These are phyloP conservation scores for Oenanthe javanica DNA, from an alignment of 140 eudicot genomes.

Conservation along the genomic window DNA sequence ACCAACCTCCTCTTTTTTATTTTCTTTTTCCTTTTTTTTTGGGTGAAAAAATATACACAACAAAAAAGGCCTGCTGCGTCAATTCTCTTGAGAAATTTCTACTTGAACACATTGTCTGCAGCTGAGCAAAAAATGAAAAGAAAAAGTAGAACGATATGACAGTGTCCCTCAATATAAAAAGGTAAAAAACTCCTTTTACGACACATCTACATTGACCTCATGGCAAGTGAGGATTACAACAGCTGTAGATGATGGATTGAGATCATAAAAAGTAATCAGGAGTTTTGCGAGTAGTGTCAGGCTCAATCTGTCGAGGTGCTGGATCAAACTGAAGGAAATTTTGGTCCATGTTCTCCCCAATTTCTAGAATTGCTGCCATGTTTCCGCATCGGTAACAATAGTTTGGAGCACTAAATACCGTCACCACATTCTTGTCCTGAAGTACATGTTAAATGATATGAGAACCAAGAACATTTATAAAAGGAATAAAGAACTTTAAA, in stretches of 20 bases:
- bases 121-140: conserved; percentile 34
- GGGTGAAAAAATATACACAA: conserved; percentile 21
- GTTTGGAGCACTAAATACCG: conserved; percentile 62
- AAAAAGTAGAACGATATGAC: conserved; percentile 33
- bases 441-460: conserved; percentile 4
- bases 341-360: conserved; percentile 77
- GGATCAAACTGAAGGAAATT: conserved; percentile 75
- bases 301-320: conserved; percentile 77
- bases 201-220: conserved; percentile 44
- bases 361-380: conserved; percentile 66
- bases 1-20: neutral
- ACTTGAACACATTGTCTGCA: conserved; percentile 34
- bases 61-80: conserved; percentile 22
- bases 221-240: conserved; percentile 27
- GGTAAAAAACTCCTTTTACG: conserved; percentile 25
- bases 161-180: conserved; percentile 31
- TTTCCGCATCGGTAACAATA: conserved; percentile 60
- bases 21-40: neutral
- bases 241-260: conserved; percentile 5
- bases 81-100: conserved; percentile 18
- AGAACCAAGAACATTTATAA: neutral
- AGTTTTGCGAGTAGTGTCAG: conserved; percentile 71
- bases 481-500: neutral
- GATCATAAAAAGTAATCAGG: conserved; percentile 70
- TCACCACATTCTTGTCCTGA: conserved; percentile 67